A percentile compares a stretch with the other conserved stretches of the same genome.
phyloP scores from a whole-genome alignment of 2,329 filamentous ascomycete species.

The Stagonosporopsis vannaccii region DNA sequence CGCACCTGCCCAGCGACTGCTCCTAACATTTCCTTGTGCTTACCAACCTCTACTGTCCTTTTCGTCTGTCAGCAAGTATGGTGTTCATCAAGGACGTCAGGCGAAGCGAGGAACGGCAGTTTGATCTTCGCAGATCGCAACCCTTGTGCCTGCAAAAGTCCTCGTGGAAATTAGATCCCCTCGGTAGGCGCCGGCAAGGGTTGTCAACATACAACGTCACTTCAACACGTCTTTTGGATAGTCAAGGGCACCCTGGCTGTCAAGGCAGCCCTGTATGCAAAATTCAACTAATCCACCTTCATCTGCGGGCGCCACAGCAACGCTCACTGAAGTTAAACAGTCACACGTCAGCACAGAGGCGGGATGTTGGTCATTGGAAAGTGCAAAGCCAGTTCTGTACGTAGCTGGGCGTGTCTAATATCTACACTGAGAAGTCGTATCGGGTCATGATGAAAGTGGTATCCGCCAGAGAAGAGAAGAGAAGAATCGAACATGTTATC shows the following conservation, averaged over 20 bases:
- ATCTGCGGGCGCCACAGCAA: background rate
- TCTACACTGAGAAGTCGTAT: slow-evolving; percentile 15
- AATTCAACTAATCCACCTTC: background rate
- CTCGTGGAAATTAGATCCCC: slow-evolving; percentile 14
- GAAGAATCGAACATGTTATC: slow-evolving; percentile 6
- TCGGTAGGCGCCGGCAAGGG: slow-evolving; percentile 14
- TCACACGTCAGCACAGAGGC: background rate
- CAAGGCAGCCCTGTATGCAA: background rate
- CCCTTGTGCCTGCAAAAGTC: slow-evolving; percentile 10
- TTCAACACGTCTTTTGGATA: background rate
- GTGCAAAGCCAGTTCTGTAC: slow-evolving; percentile 5
- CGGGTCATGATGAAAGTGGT: slow-evolving; percentile 16
- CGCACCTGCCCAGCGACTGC: background rate
- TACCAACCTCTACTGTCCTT: background rate
- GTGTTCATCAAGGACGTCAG: slow-evolving; percentile 4
- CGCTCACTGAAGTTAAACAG: background rate
- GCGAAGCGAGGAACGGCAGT: slow-evolving; percentile 15
- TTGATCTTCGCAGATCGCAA: slow-evolving; percentile 17
- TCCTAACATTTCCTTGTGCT: background rate
- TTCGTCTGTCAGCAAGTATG: background rate
- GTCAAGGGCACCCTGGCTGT: slow-evolving; percentile 14
- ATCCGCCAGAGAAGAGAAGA: slow-evolving; percentile 17
- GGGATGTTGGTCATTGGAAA: background rate
- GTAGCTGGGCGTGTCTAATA: slow-evolving; percentile 11
- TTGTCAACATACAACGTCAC: slow-evolving; percentile 6